phyloP scores from a whole-genome alignment of 2,329 filamentous ascomycete species.

The Anthostomella pinea region DNA sequence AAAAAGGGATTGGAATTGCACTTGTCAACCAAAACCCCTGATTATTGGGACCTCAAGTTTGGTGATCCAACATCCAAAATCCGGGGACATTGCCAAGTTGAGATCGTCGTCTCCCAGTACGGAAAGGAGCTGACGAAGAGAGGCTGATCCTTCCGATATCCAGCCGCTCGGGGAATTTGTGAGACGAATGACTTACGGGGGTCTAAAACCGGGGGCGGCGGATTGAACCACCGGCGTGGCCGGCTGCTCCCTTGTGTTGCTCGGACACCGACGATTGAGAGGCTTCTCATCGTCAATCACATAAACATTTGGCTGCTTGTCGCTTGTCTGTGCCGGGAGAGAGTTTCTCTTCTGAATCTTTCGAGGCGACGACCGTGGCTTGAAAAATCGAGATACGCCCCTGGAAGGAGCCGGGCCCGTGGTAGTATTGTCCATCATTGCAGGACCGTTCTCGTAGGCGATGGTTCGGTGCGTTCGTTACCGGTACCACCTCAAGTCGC shows the following conservation, averaged over 20 bases:
- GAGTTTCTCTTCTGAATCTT: slow-evolving; percentile 24
- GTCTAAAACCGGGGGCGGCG: slow-evolving; percentile 16
- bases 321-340: slow-evolving; percentile 12
- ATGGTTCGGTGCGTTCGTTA: too few species aligned
- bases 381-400: slow-evolving; percentile 22
- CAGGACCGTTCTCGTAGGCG: too few species aligned
- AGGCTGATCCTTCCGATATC: slow-evolving; percentile 10
- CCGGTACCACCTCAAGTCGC: too few species aligned
- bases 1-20: neutral
- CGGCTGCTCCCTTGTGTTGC: neutral
- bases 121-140: slow-evolving; percentile 5
- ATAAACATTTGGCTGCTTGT: too few species aligned
- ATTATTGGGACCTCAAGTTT: neutral
- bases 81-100: neutral
- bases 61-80: slow-evolving; percentile 1
- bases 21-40: neutral
- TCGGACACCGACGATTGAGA: too few species aligned
- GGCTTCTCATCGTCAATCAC: slow-evolving; percentile 8
- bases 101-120: slow-evolving; percentile 4
- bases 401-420: slow-evolving; percentile 9
- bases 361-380: slow-evolving; percentile 18
- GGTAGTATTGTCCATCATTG: slow-evolving; percentile 2
- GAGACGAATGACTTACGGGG: slow-evolving; percentile 20
- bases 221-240: slow-evolving; percentile 2
- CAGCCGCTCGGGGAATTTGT: slow-evolving; percentile 16